A percentile compares a stretch with the other conserved stretches of the same genome.
phyloP scores from a whole-genome alignment of 2,329 filamentous ascomycete species.

The Microascus cirrosus region DNA sequence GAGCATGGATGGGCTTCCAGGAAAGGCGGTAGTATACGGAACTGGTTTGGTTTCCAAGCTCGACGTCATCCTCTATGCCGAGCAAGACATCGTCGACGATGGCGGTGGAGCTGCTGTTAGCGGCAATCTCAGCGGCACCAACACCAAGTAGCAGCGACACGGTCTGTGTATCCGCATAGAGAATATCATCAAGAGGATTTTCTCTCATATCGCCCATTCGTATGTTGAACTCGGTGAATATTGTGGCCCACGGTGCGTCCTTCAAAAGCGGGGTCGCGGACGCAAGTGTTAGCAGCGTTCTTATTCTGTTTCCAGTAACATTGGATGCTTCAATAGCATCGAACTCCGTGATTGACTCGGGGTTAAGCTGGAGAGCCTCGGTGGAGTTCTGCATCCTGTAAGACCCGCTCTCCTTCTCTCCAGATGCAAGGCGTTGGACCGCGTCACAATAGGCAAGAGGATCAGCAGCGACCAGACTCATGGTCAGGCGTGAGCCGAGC shows the following conservation, averaged over 20 bases:
- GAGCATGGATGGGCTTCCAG: constrained; percentile 23
- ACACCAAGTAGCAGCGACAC: constrained; percentile 40
- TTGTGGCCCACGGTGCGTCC: constrained; percentile 25
- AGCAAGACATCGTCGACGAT: constrained; percentile 26
- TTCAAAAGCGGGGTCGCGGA: constrained; percentile 34
- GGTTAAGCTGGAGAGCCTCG: constrained; percentile 18
- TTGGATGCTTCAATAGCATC: constrained; percentile 45
- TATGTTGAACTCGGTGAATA: constrained; percentile 36
- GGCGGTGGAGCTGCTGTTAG: constrained; percentile 30
- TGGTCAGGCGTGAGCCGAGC: constrained; percentile 15
- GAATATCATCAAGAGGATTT: constrained; percentile 23
- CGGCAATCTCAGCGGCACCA: constrained; percentile 35
- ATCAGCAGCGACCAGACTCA: constrained; percentile 38
- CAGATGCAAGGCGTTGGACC: constrained; percentile 26
- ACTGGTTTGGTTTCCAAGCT: constrained; percentile 7
- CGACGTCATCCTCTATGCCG: constrained; percentile 8
- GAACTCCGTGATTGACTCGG: constrained; percentile 29
- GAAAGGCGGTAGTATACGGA: constrained; percentile 18
- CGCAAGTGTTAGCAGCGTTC: constrained; percentile 24
- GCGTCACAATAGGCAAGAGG: constrained; percentile 39
- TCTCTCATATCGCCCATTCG: constrained; percentile 14
- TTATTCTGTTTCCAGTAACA: constrained; percentile 24
- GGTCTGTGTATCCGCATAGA: constrained; percentile 33
- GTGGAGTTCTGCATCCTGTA: constrained; percentile 29
- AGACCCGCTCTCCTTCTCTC: constrained; percentile 21